Evolutionary conservation across 371 early-diverging fungal species (phyloP).

Genomic region (Lichtheimia ornata): DNA sequence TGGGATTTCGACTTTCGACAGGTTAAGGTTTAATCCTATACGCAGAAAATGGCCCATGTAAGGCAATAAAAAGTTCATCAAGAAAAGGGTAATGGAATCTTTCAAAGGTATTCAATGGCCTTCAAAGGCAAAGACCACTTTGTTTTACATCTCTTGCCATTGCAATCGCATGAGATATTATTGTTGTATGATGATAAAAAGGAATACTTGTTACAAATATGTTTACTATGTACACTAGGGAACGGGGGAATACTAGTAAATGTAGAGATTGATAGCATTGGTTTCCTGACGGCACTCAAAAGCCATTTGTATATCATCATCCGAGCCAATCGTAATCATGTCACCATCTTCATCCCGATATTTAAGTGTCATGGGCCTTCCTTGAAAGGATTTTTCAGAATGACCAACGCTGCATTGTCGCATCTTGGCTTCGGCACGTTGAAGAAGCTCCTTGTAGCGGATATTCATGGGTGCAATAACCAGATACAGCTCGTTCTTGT

Average conservation of each 20-base stretch:
- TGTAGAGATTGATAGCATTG: constrained; percentile 45
- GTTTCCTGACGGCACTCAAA: constrained; percentile 68
- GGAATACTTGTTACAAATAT: constrained; percentile 8
- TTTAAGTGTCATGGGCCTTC: constrained; percentile 60
- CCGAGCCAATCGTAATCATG: constrained; percentile 78
- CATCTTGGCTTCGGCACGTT: constrained; percentile 86
- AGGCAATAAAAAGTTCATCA: too few species aligned
- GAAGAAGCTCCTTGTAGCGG: constrained; percentile 70
- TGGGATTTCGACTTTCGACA: too few species aligned
- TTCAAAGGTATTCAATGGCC: too few species aligned
- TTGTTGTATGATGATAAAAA: neutral
- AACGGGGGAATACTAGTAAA: constrained; percentile 14
- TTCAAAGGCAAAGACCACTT: too few species aligned
- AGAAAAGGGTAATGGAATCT: too few species aligned
- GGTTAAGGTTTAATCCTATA: too few species aligned
- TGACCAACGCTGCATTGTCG: constrained; percentile 18
- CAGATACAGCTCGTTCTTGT: constrained; percentile 80
- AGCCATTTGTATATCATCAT: constrained; percentile 90
- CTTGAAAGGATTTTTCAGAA: constrained; percentile 19
- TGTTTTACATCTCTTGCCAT: too few species aligned
- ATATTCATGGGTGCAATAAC: constrained; percentile 80
- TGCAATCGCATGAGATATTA: too few species aligned
- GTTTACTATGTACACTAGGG: neutral
- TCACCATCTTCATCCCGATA: constrained; percentile 95
- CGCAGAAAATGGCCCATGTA: too few species aligned